Percentiles rank a stretch among this genome's conserved stretches.
phyloP scores from a whole-genome alignment of 768 basidiomycete species.

The Myochromella boudieri region DNA sequence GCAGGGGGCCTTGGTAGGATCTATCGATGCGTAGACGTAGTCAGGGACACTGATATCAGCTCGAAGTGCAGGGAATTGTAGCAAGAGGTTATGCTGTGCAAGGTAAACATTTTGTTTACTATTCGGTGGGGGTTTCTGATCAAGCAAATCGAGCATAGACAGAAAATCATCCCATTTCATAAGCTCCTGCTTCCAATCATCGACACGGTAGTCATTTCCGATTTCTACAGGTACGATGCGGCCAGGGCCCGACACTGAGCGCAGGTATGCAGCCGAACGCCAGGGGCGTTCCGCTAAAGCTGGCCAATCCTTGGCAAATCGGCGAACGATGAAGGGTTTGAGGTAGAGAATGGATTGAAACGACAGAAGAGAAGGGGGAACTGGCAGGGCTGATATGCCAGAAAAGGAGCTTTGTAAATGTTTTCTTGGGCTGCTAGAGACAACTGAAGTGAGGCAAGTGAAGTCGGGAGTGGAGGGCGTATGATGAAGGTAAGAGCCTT shows the following conservation, averaged over 20 bases:
- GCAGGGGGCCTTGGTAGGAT: constrained; percentile 40
- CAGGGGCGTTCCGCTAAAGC: constrained; percentile 72
- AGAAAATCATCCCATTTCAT: constrained; percentile 81
- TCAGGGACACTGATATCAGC: constrained; percentile 84
- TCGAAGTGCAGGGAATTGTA: constrained; percentile 78
- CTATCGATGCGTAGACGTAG: constrained; percentile 73
- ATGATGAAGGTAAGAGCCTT: constrained; percentile 31
- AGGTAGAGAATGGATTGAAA: constrained; percentile 47
- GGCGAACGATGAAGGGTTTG: constrained; percentile 73
- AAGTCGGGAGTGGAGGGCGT: constrained; percentile 3
- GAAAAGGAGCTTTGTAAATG: constrained; percentile 23
- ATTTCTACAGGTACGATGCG: constrained; percentile 90
- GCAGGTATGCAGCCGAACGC: constrained; percentile 69
- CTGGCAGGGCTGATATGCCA: constrained; percentile 38
- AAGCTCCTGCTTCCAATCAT: constrained; percentile 80
- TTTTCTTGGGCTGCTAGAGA: too few relatives aligned
- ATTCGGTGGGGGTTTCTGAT: constrained; percentile 20
- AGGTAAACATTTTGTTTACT: constrained; percentile 61
- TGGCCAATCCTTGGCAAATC: constrained; percentile 72
- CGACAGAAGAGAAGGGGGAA: constrained; percentile 55
- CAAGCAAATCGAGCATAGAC: constrained; percentile 35
- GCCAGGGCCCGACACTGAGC: constrained; percentile 69
- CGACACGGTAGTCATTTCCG: constrained; percentile 77
- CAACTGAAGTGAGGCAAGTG: not conserved
- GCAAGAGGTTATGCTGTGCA: constrained; percentile 86